Conservation (phyloP, 805 yeast genomes). For the Kurtzmaniella cleridarum region DNA sequence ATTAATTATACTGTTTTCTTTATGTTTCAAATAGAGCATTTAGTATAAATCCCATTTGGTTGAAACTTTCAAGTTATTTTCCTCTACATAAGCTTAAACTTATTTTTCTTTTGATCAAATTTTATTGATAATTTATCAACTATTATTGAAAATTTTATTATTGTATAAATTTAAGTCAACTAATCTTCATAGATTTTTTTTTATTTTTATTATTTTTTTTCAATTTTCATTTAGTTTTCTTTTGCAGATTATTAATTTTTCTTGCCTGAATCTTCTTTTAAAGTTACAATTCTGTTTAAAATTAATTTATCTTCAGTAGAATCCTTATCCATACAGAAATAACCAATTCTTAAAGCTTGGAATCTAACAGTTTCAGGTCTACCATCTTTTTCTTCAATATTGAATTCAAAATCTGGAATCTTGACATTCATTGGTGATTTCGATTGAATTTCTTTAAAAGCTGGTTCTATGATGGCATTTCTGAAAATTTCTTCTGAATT, state of each 20-base stretch:
- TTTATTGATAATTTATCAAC: too few relatives aligned
- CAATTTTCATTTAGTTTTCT: conserved; percentile 7
- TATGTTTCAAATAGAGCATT: too few relatives aligned
- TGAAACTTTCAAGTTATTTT: too few relatives aligned
- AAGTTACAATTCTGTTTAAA: conserved; percentile 86
- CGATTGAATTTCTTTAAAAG: conserved; percentile 59
- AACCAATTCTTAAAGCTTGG: conserved; percentile 97
- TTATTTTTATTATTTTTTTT: conserved; percentile 7
- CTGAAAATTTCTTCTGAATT: conserved; percentile 65
- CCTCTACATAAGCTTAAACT: too few relatives aligned
- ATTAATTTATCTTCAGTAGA: conserved; percentile 56
- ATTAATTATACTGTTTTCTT: too few relatives aligned
- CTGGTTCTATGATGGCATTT: conserved; percentile 70
- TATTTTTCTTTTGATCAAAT: too few relatives aligned
- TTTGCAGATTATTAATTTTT: too few relatives aligned
- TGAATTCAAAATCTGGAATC: conserved; percentile 57
- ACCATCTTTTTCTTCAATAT: conserved; percentile 60
- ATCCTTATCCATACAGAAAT: conserved; percentile 87
- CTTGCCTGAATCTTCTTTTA: conserved; percentile 74
- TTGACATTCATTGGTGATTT: conserved; percentile 73
- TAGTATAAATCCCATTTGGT: too few relatives aligned
- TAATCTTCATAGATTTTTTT: too few relatives aligned
- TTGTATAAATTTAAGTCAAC: too few relatives aligned
- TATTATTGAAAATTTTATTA: too few relatives aligned
- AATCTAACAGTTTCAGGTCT: conserved; percentile 82